phyloP scores from a whole-genome alignment of 2,329 filamentous ascomycete genomes.

The Capronia epimyces region DNA sequence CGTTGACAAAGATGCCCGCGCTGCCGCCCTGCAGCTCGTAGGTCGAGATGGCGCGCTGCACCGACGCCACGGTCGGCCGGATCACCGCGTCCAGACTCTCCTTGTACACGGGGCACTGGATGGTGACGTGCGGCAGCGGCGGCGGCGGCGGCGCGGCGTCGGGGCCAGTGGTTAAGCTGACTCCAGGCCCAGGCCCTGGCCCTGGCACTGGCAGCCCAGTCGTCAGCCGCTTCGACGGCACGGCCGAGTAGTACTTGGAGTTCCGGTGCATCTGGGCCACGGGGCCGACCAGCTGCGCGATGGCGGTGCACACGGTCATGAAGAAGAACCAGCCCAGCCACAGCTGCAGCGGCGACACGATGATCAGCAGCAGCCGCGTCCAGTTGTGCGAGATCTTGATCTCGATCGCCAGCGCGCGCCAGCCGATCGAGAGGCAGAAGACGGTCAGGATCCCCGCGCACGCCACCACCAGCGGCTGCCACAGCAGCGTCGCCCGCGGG shows the following conservation, averaged over 20 bases:
- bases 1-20: slow-evolving; percentile 38
- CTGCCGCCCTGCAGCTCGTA: slow-evolving; percentile 53
- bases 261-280: slow-evolving; percentile 41
- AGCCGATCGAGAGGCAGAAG: slow-evolving; percentile 40
- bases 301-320: slow-evolving; percentile 39
- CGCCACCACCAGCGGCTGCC: slow-evolving; percentile 9
- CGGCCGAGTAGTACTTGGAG: slow-evolving; percentile 42
- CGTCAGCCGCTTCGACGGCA: slow-evolving; percentile 26
- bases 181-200: too few species aligned
- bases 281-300: slow-evolving; percentile 41
- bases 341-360: slow-evolving; percentile 50
- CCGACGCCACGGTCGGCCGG: slow-evolving; percentile 50
- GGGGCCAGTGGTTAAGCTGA: too few species aligned
- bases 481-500: slow-evolving; percentile 5
- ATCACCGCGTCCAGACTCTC: slow-evolving; percentile 69
- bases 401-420: slow-evolving; percentile 45
- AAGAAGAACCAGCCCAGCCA: slow-evolving; percentile 54
- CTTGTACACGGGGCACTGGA: slow-evolving; percentile 86
- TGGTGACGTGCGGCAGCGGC: slow-evolving; percentile 55
- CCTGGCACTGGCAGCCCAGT: too few species aligned
- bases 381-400: slow-evolving; percentile 47
- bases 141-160: too few species aligned
- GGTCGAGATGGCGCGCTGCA: slow-evolving; percentile 55
- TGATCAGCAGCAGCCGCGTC: slow-evolving; percentile 50
- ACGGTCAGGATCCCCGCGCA: slow-evolving; percentile 6